Evolutionary conservation across 768 basidiomycete genomes (phyloP), one percentile per base, ranked within the genome.

Genomic region (Suillus luteus): DNA sequence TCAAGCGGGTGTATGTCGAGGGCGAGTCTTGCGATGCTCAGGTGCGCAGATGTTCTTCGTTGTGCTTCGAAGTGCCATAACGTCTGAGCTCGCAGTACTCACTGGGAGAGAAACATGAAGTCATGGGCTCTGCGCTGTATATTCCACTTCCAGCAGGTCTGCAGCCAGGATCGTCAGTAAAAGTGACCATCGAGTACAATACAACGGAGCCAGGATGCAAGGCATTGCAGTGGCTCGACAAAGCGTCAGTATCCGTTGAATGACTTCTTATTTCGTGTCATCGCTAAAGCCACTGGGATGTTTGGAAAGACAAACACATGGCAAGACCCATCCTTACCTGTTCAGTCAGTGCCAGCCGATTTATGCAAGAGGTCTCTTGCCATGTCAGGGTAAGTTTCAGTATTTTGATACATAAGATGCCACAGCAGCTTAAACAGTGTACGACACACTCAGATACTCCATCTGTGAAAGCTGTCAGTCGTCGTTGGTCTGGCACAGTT

Each of bases 301-400:
- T 33, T 55, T 35, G 44, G 38, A 59, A 59, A 92, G 92, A 64
- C 89, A 94, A 76, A 97, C 95, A 0, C 91, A 92, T 64, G 93
- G 93, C 9, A 93, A 93, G 67, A 78, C 79, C 22, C 90, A 91
- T 72, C 89, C 93, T 0, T 97, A 91, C 76, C 75, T 98, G 17
- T 98, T 95, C 79, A 94, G 92, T 64, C 96, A 97, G 70, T 93
- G 91, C 70, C 95, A 97, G 67, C 93, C 96, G 3, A 96, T 95
- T 68, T 90, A 96, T 71, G 91, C 91, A 2, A 86, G 95, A 35
- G 83, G 88, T 3, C 75, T 96, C 48, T 83, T 85, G 0, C 95
- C 95, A 2, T 71, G 93, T 63, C 94, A 96, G 83, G 90, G 90
- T 86, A 48, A 37, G 43, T 58, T 54, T 43, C 49, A 27, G 31